Base-by-base conservation (phyloP, 2,329 filamentous ascomycete genomes). In the Xylariaceae sp. region DNA sequence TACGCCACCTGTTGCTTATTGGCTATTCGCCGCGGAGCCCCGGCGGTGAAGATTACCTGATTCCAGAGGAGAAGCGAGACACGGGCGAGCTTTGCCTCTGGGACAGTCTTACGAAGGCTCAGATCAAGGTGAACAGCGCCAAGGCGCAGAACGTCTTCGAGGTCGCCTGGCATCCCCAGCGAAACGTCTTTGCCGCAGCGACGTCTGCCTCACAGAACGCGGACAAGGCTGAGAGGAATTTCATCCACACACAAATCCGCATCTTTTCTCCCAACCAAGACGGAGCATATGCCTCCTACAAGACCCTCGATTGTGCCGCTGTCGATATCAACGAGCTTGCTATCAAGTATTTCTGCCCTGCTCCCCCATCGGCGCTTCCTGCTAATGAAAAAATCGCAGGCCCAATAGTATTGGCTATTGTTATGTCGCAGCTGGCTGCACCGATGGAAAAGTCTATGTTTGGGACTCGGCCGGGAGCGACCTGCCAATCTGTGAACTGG, bases 121-220 rank as follows among this genome's bases (percentile, higher is more conserved):
- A 63, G 28, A 56, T 77, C 28, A 61, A 58, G 4, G 62, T 80
- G 3, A 56, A 63, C 14, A 67, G 69, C 3, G 68, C 65, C 2
- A 67, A 67, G 1, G 68, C 65, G 1, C 67, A 74, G 29, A 80
- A 81, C 36, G 72, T 80, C 2, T 81, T 81, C 28, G 77, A 81
- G 45, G 70, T 80, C 2, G 58, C 66, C 0, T 81, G 77, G 77
- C 77, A 81, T 46, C 76, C 77, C 0, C 62, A 49, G 0, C 58
- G 70, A 29, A 55, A 61, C 3, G 60, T 62, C 15, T 80, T 80
- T 43, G 57, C 75, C 5, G 73, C 66, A 4, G 76, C 75, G 2
- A 79, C 74, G 0, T 72, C 75, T 0, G 71, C 72, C 0, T 60
- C 57, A 7, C 65, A 65, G 10, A 52, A 59, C n/a, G 41, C 44